Evolutionary conservation across 2,329 filamentous ascomycete species (phyloP), one percentile per base, ranked within the genome.

Genomic region (Aspergillus brunneoviolaceus): DNA sequence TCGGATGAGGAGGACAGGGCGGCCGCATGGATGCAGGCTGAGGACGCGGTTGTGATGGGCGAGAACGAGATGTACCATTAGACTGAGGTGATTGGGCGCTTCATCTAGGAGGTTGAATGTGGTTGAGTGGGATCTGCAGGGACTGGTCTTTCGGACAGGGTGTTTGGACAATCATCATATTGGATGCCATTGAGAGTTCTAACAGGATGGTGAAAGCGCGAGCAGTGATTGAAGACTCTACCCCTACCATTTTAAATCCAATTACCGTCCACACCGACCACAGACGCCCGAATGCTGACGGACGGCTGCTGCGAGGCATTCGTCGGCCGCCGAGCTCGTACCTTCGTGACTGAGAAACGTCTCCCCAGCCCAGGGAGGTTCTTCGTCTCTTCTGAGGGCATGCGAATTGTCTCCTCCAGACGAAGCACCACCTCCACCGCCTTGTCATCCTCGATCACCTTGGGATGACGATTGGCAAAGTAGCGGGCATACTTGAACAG

Each of bases 391-490:
- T 51, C 5, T 2, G 61, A 25, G 14, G 39, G 16, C 14, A 45
- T 6, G 4, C 16, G 10, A 7, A 5, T 19, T 5, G 58, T 56
- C 14, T 58, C 51, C 23, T 71, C 67, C 42, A 71, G 52, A 27
- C 66, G 67, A 23, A 71, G 59, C 5, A 72, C 66, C 14, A 74
- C 64, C 11, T 67, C 72, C n/a, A 75, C 69, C 1, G 77, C 78
- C 58, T 78, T 78, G 49, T 79, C 76, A 58, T 82, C 79, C 58
- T 82, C 80, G 42, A 78, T 77, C 7, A 82, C 75, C 61, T 80
- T 81, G 2, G 79, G 79, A 59, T 82, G 81, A n/a, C 78, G 74
- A 35, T 73, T 74, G 7, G 79, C 77, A 58, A 82, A 82, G 63
- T 81, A 82, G 1, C 72, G 71, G 0, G 78, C 79, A 61, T 81